A percentile compares a stretch with the other conserved stretches of the same genome.
phyloP scores from a whole-genome alignment of 495 filamentous ascomycete species.

The Tuber calosporum region DNA sequence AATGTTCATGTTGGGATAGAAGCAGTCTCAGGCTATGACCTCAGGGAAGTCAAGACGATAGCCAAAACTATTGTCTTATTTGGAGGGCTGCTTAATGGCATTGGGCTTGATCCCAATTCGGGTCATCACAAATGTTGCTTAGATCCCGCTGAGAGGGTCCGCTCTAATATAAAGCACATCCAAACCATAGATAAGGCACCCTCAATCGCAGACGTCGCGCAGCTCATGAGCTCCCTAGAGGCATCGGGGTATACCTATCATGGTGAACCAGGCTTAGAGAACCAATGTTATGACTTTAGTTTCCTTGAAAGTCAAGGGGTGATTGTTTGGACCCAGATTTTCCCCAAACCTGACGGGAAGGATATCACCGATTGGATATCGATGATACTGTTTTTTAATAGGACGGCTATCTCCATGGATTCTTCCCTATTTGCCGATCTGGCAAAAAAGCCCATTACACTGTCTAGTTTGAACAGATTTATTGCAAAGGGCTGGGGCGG shows the following conservation, averaged over 20 bases:
- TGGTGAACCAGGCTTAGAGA: slow-evolving; percentile 9
- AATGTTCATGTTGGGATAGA: not conserved
- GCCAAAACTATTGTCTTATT: slow-evolving; percentile 26
- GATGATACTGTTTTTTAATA: not conserved
- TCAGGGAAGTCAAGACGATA: slow-evolving; percentile 25
- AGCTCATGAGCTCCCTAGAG: slow-evolving; percentile 19
- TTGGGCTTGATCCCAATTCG: not conserved
- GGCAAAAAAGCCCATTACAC: not conserved
- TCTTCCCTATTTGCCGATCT: not conserved
- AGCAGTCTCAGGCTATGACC: slow-evolving; percentile 12
- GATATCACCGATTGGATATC: not conserved
- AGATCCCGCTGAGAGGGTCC: not conserved
- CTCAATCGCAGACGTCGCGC: slow-evolving; percentile 15
- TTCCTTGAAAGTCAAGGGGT: slow-evolving; percentile 24
- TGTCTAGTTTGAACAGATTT: not conserved
- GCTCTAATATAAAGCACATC: slow-evolving; percentile 14
- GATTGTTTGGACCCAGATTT: slow-evolving; percentile 19
- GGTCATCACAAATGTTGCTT: not conserved
- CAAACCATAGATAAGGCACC: slow-evolving; percentile 19
- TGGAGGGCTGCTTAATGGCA: slow-evolving; percentile 12
- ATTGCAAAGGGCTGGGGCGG: not conserved
- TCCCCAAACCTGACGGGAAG: slow-evolving; percentile 3
- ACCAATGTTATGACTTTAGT: slow-evolving; percentile 22
- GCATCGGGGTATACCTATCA: not conserved
- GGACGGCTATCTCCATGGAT: not conserved